Conservation (phyloP, 306 rosid genomes). For the Acacia melanoxylon region DNA sequence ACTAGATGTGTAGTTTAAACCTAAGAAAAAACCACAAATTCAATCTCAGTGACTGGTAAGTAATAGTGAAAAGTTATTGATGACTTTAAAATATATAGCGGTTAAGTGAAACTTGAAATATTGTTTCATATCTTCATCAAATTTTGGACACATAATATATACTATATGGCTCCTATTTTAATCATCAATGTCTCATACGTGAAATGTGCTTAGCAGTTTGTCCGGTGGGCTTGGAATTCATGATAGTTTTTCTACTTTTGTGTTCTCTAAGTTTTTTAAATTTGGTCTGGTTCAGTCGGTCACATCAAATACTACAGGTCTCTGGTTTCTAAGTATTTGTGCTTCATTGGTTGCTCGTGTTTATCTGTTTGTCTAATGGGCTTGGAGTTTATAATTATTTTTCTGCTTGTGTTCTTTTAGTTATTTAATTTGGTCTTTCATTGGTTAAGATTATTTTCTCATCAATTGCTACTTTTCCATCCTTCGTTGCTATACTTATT, state of each 20-base stretch:
- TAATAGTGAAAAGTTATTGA: background rate
- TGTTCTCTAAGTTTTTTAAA: background rate
- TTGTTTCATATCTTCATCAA: background rate
- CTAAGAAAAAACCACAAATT: background rate
- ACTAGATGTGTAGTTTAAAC: background rate
- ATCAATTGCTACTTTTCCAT: background rate
- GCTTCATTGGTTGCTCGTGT: background rate
- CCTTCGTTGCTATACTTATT: background rate
- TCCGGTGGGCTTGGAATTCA: background rate
- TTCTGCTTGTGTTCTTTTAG: background rate
- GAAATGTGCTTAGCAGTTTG: background rate
- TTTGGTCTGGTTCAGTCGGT: background rate
- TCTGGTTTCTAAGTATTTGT: background rate
- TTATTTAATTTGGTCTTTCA: conserved; percentile 22
- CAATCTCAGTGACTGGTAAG: background rate
- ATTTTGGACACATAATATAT: background rate
- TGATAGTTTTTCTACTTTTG: background rate
- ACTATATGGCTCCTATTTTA: background rate
- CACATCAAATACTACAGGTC: background rate
- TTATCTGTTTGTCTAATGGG: background rate
- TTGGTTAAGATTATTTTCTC: conserved; percentile 17
- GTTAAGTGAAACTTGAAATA: background rate
- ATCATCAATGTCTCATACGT: background rate
- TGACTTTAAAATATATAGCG: background rate
- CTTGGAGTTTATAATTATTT: background rate